These are phyloP conservation scores for Scopulariopsis brevicaulis DNA, from an alignment of 2,329 filamentous ascomycete species.

Conservation along the genomic window DNA sequence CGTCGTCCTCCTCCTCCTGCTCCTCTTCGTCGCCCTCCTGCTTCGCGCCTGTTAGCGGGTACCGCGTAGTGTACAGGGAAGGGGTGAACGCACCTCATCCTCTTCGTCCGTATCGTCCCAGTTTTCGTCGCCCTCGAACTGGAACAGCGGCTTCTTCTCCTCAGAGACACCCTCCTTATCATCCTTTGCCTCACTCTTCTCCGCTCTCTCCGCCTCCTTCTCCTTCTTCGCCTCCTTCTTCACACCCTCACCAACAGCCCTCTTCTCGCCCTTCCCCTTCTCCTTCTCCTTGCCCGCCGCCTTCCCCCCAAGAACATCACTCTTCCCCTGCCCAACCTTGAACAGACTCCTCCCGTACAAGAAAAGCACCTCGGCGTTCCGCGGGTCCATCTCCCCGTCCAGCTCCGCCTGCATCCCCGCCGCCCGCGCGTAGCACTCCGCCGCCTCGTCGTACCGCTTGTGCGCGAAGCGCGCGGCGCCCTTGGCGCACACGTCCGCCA, in stretches of 20 bases:
- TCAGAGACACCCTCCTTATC: constrained; percentile 11
- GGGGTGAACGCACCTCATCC: constrained; percentile 19
- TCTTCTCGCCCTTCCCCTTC: constrained; percentile 9
- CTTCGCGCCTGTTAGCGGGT: background rate
- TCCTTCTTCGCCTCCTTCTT: constrained; percentile 6
- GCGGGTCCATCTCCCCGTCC: constrained; percentile 82
- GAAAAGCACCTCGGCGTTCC: constrained; percentile 90
- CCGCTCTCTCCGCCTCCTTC: constrained; percentile 19
- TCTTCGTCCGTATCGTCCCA: constrained; percentile 77
- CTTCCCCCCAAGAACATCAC: constrained; percentile 82
- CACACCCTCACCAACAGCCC: constrained; percentile 18
- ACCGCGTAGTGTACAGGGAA: background rate
- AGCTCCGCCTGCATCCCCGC: constrained; percentile 82
- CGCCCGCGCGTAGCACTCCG: constrained; percentile 80
- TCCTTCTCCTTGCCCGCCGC: constrained; percentile 43
- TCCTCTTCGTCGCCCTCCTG: constrained; percentile 25
- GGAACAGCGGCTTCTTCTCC: constrained; percentile 69
- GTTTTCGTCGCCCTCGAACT: constrained; percentile 90
- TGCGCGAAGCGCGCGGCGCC: constrained; percentile 78
- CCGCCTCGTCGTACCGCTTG: constrained; percentile 77
- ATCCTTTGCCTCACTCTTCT: constrained; percentile 11
- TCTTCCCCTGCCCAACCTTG: constrained; percentile 87
- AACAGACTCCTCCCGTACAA: constrained; percentile 89
- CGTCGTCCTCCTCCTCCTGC: constrained; percentile 54
- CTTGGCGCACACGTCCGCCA: constrained; percentile 68